Evolutionary conservation across 1,139 yeast species (phyloP), one percentile per base, ranked within the genome.

Genomic region (Taiozyma onychis): DNA sequence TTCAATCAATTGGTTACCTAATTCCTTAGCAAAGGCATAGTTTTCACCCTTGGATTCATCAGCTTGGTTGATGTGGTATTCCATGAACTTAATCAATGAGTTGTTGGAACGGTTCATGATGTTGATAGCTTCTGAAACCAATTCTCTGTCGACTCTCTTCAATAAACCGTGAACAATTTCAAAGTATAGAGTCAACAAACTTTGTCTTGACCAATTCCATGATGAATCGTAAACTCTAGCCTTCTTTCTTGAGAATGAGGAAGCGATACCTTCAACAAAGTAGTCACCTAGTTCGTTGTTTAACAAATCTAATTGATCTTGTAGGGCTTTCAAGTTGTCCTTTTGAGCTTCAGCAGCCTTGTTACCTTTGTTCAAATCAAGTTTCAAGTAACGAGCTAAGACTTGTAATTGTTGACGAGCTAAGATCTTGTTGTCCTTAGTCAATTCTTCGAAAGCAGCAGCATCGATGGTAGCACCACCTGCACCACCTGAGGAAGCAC

Each of bases 161-260:
- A 93, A 79, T 59, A 88, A 85, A 66, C 99, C 99, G 69, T 93
- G 95, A 63, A 93, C 89, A 63, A 93, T 89, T 72, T 93, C 97
- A 68, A 81, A 93, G 75, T 89, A 93, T 90, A 93, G 86, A 48
- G 91, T 83, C 61, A 93, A 75, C 55, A 95, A 88, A 69, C 95
- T 97, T 75, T 93, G 99, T 73, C 97, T 88, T 44, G 98, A 97
- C 99, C 99, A 93, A 72, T 95, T 95, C 99, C 99, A 93, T 72
- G 91, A 90, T 28, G 98, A 90, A 71, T 93, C 98, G 70, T 93
- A 93, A 49, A 87, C 83, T 76, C 99, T 88, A 41, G 98, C 96
- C 75, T 93, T 93, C 73, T 87, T 80, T 55, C 95, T 78, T 43
- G 96, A 88, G 74, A 93, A 93, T 10, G 86, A 83, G 46, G 99